phyloP scores from a whole-genome alignment of 345 rosid genomes.

The Citrus glauca region DNA sequence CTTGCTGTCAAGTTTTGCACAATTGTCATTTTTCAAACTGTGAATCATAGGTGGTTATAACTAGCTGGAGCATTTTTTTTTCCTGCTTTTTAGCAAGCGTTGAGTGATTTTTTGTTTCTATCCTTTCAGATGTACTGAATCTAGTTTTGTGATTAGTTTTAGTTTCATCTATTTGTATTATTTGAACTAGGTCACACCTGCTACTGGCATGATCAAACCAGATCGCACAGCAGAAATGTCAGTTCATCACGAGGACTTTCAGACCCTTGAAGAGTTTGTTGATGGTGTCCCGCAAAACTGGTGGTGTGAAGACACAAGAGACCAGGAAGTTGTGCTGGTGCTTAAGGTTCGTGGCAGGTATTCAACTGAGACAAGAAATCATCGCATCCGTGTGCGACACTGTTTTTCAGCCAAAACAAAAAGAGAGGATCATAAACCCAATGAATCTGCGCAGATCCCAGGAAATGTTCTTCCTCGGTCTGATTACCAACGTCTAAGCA shows the following conservation, averaged over 20 bases:
- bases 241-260: slow-evolving; percentile 62
- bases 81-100: too few relatives aligned
- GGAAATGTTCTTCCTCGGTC: slow-evolving; percentile 68
- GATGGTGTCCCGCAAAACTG: slow-evolving; percentile 70
- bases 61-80: neutral
- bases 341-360: slow-evolving; percentile 59
- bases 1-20: neutral
- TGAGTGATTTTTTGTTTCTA: neutral
- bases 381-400: slow-evolving; percentile 71
- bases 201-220: slow-evolving; percentile 57
- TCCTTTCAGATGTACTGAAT: neutral
- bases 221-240: slow-evolving; percentile 49
- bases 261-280: slow-evolving; percentile 54
- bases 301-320: slow-evolving; percentile 69
- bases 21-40: neutral
- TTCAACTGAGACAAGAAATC: slow-evolving; percentile 51
- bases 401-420: slow-evolving; percentile 45
- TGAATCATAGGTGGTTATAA: neutral
- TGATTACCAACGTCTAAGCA: slow-evolving; percentile 65
- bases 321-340: slow-evolving; percentile 59
- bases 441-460: slow-evolving; percentile 25
- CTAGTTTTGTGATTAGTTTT: neutral
- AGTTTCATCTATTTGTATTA: neutral
- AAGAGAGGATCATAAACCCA: slow-evolving; percentile 20
- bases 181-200: slow-evolving; percentile 56